phyloP scores from a whole-genome alignment of 1,284 basidiomycete genomes.

The Bjerkandera adusta region DNA sequence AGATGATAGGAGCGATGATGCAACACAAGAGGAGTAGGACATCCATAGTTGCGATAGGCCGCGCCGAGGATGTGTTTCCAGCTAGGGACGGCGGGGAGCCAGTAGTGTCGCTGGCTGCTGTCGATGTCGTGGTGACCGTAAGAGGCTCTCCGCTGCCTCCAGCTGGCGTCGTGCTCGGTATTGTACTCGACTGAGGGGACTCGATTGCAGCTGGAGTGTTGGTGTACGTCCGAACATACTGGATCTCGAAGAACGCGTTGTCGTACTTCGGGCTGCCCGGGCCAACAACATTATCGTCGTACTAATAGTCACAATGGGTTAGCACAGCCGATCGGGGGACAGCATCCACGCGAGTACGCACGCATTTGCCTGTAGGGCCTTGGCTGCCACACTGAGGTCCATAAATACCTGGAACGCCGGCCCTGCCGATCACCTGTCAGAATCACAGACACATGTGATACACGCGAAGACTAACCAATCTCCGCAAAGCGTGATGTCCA shows the following conservation, averaged over 20 bases:
- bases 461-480: constrained; percentile 43
- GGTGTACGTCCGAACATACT: constrained; percentile 47
- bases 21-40: too few relatives aligned
- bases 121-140: too few relatives aligned
- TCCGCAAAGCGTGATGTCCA: constrained; percentile 61
- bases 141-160: not conserved
- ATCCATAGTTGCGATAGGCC: too few relatives aligned
- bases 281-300: constrained; percentile 53
- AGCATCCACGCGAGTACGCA: constrained; percentile 24
- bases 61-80: too few relatives aligned
- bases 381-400: constrained; percentile 33
- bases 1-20: too few relatives aligned
- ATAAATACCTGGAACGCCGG: constrained; percentile 44
- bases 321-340: not conserved
- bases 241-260: constrained; percentile 52
- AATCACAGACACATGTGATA: not conserved
- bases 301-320: constrained; percentile 30
- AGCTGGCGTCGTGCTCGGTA: not conserved
- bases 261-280: constrained; percentile 53
- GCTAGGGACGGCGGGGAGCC: too few relatives aligned
- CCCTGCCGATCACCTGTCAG: constrained; percentile 34
- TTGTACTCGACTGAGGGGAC: constrained; percentile 8
- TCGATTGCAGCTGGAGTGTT: constrained; percentile 21
- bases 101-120: too few relatives aligned
- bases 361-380: constrained; percentile 41